Percentiles rank a stretch among this genome's conserved stretches.
phyloP scores from a whole-genome alignment of 306 rosid genomes.

The Vigna unguiculata region DNA sequence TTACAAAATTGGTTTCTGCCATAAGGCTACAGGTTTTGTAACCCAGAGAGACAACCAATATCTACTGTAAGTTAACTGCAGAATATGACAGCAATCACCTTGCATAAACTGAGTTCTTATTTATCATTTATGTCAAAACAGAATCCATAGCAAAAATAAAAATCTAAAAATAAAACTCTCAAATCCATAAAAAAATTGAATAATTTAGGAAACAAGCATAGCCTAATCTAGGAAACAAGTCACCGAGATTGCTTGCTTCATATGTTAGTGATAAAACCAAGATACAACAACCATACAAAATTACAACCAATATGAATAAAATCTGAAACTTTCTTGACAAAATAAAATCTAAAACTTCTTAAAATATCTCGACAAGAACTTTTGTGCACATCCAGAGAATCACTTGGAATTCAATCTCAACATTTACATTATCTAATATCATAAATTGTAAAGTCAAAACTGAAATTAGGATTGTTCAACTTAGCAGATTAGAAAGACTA shows the following conservation, averaged over 20 bases:
- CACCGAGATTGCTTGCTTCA: too few species aligned
- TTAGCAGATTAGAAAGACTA: not conserved
- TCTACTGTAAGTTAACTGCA: constrained; percentile 4
- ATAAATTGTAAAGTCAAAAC: not conserved
- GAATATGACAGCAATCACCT: not conserved
- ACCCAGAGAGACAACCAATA: not conserved
- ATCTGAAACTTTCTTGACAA: too few species aligned
- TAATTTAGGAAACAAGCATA: too few species aligned
- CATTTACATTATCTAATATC: not conserved
- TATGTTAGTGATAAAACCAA: too few species aligned
- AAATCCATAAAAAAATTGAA: too few species aligned
- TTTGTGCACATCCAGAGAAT: constrained; percentile 14
- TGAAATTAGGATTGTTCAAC: not conserved
- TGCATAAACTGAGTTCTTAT: not conserved
- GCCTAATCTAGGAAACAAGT: too few species aligned
- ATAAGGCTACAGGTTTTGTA: not conserved
- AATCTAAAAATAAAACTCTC: too few species aligned
- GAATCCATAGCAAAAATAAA: not conserved
- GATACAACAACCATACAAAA: too few species aligned
- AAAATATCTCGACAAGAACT: too few species aligned
- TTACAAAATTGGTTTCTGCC: not conserved
- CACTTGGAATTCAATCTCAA: not conserved
- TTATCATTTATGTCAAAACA: not conserved
- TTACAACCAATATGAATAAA: too few species aligned
- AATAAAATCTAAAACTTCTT: too few species aligned